phyloP scores from a whole-genome alignment of 2,329 filamentous ascomycete species.

The Diaporthe vaccinii region DNA sequence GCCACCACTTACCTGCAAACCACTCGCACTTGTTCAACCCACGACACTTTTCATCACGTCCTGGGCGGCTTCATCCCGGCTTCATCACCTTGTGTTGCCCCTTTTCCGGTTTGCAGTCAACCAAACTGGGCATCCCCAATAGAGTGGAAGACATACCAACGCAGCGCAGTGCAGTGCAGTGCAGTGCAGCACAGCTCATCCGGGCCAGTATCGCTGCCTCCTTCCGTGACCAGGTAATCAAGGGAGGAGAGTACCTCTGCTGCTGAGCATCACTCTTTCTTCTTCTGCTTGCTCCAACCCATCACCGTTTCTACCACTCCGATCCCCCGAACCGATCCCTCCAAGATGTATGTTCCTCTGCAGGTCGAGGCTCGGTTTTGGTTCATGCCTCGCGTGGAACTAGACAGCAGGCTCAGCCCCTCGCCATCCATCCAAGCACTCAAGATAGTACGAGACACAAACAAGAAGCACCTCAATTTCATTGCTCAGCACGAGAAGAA shows the following conservation, averaged over 20 bases:
- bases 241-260: background rate
- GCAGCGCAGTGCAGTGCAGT: background rate
- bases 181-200: background rate
- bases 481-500: conserved; percentile 13
- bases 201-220: background rate
- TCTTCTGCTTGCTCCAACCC: background rate
- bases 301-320: background rate
- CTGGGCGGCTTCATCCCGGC: background rate
- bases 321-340: background rate
- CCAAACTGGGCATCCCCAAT: background rate
- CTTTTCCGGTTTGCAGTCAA: background rate
- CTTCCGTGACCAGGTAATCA: background rate
- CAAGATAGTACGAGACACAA: conserved; percentile 1
- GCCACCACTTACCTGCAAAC: background rate
- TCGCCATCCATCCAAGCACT: conserved; percentile 16
- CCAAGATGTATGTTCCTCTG: conserved; percentile 27
- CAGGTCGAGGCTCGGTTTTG: conserved; percentile 10
- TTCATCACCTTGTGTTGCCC: background rate
- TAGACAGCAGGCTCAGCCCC: conserved; percentile 13
- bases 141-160: background rate
- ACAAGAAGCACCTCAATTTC: conserved; percentile 14
- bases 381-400: background rate
- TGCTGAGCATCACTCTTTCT: background rate
- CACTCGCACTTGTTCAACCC: background rate
- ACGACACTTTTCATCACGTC: background rate